phyloP scores from a whole-genome alignment of 192 early-diverging fungal genomes.

The Coemansia sp. region DNA sequence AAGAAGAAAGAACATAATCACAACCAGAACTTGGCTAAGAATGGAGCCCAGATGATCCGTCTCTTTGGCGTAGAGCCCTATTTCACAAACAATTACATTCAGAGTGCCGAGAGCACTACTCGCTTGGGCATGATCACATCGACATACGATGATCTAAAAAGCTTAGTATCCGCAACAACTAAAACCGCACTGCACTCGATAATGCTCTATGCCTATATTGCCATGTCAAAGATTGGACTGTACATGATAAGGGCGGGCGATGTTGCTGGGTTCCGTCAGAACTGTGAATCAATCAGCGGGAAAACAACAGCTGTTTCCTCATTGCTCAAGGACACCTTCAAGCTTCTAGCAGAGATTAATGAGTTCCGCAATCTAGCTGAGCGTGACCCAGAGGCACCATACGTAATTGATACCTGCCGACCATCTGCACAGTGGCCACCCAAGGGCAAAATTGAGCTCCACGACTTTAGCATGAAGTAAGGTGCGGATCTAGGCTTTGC shows the following conservation, averaged over 20 bases:
- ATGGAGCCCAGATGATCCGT: constrained; percentile 25
- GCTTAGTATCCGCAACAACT: neutral
- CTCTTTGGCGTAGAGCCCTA: constrained; percentile 58
- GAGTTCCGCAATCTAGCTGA: constrained; percentile 1
- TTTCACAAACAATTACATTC: constrained; percentile 59
- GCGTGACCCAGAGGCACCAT: too few species aligned
- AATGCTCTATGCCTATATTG: neutral
- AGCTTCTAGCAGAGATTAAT: neutral
- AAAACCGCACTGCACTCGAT: neutral
- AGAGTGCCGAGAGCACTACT: constrained; percentile 62
- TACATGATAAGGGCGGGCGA: neutral
- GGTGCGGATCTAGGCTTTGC: constrained; percentile 16
- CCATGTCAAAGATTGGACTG: neutral
- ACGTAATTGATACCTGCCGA: too few species aligned
- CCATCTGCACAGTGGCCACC: too few species aligned
- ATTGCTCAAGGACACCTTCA: neutral
- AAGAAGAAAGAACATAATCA: neutral
- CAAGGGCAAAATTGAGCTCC: too few species aligned
- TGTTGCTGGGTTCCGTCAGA: neutral
- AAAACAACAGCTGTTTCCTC: neutral
- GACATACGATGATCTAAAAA: neutral
- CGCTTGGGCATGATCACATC: constrained; percentile 6
- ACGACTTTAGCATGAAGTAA: constrained; percentile 7
- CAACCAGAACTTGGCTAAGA: neutral
- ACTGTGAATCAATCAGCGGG: neutral